Base-by-base conservation (phyloP, 2,329 filamentous ascomycete genomes). In the Ophiostoma angusticollis region DNA sequence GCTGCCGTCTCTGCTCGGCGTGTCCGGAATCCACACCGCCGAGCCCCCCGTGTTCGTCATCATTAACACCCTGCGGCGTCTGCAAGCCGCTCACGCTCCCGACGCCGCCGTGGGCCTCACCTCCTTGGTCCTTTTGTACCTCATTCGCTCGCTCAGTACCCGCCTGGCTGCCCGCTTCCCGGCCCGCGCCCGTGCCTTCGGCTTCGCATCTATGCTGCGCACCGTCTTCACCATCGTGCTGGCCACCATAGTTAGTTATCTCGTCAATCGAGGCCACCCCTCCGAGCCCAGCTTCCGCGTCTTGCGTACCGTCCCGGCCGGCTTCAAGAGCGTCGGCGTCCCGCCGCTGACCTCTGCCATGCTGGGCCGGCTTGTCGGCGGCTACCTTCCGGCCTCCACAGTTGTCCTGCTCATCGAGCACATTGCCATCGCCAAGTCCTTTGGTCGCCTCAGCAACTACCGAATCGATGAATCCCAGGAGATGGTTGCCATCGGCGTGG, bases 361-460 rank as follows among this genome's bases (percentile, higher is more conserved):
- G n/a, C 62, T 96, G 43, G 75, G 81, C 47, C 59, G 58, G 0
- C 58, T 67, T 0, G 72, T 95, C 37, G 72, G 94, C 53, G 68
- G 63, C 2, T 62, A 74, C 1, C 85, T 93, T 52, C 91, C 91
- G 0, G 82, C 83, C 7, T 80, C 82, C 1, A 78, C 95, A 37
- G 93, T 96, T 48, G 87, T 98, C n/a, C 69, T 96, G 41, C 69
- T 96, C 25, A 93, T 96, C 45, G 91, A 96, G 60, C 89, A 96
- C 56, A 94, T 96, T 51, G 86, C 89, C 34, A 95, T 96, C 46
- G 85, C 87, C 14, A 98, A 96, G 58, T 95, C 89, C 0, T 96
- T 98, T 50, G 91, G 91, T 9, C 75, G 89, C 43, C 74, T 95
- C 51, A 96, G 95, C 65, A 93, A 94, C 63, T 98, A 98, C 60